phyloP scores from a whole-genome alignment of 2,329 filamentous ascomycete species.

The Penicillium sp. region DNA sequence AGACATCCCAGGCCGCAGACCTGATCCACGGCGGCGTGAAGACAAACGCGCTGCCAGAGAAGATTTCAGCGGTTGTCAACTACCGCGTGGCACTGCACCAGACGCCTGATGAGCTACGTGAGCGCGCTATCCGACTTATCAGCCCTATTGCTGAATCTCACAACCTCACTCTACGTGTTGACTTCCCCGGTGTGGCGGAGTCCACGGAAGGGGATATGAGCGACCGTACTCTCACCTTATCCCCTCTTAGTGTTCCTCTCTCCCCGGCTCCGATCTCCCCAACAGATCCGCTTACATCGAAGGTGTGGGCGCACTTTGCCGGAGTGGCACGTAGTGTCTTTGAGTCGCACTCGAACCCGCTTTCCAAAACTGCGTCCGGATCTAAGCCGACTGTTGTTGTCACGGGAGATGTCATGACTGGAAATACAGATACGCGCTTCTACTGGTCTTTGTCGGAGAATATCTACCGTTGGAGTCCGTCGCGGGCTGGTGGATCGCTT shows the following conservation, averaged over 20 bases:
- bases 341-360: conserved; percentile 30
- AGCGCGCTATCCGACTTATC: conserved; percentile 48
- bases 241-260: conserved; percentile 28
- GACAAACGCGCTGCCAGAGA: conserved; percentile 58
- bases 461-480: conserved; percentile 53
- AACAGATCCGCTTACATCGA: conserved; percentile 29
- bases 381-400: conserved; percentile 38
- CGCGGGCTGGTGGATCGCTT: conserved; percentile 42
- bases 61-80: conserved; percentile 53
- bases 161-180: conserved; percentile 46
- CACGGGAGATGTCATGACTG: conserved; percentile 50
- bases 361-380: conserved; percentile 19
- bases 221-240: conserved; percentile 32
- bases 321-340: conserved; percentile 43
- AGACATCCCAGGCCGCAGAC: conserved; percentile 58
- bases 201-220: conserved; percentile 11
- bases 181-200: conserved; percentile 39
- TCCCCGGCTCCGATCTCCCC: conserved; percentile 35
- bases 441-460: conserved; percentile 54
- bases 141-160: conserved; percentile 49
- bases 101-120: conserved; percentile 46
- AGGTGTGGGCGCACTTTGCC: conserved; percentile 37
- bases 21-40: conserved; percentile 56
- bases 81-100: conserved; percentile 58
- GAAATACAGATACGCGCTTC: conserved; percentile 54